Conservation (phyloP, 805 yeast species). For the Torulaspora indica region DNA sequence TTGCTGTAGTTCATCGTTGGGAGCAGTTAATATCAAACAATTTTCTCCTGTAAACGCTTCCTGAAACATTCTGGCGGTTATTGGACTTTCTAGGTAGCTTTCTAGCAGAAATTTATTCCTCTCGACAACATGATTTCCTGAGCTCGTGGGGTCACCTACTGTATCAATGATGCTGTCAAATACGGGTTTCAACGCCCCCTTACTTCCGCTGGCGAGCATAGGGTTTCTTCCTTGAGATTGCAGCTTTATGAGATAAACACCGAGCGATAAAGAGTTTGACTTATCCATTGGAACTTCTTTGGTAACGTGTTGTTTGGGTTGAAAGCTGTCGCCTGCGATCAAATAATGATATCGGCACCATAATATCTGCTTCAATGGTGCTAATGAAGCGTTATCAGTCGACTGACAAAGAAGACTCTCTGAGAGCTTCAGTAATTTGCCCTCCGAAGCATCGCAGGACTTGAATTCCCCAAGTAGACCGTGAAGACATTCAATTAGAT, state of each 20-base stretch:
- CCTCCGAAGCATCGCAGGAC: constrained; percentile 63
- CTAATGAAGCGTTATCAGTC: constrained; percentile 47
- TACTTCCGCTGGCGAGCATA: constrained; percentile 48
- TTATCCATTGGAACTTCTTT: constrained; percentile 38
- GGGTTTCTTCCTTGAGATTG: constrained; percentile 51
- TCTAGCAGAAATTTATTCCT: constrained; percentile 46
- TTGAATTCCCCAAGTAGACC: constrained; percentile 64
- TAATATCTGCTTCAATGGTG: constrained; percentile 70
- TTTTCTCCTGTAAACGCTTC: constrained; percentile 51
- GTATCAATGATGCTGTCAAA: constrained; percentile 69
- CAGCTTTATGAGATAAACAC: constrained; percentile 37
- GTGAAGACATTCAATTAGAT: constrained; percentile 57
- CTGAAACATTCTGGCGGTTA: constrained; percentile 45
- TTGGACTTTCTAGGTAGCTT: constrained; percentile 43
- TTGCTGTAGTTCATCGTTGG: constrained; percentile 42
- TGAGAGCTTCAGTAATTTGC: constrained; percentile 56
- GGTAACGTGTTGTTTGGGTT: constrained; percentile 64
- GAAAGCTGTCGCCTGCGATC: constrained; percentile 53
- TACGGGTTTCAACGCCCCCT: constrained; percentile 66
- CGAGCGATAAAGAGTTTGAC: constrained; percentile 29
- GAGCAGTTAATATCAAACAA: constrained; percentile 30
- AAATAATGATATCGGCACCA: constrained; percentile 72
- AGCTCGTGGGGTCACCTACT: constrained; percentile 57
- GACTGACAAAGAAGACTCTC: constrained; percentile 49
- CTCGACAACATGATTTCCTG: constrained; percentile 40